A percentile compares a stretch with the other conserved stretches of the same genome.
phyloP scores from a whole-genome alignment of 805 yeast species.

The Saccharomycopsis synnaedendra region DNA sequence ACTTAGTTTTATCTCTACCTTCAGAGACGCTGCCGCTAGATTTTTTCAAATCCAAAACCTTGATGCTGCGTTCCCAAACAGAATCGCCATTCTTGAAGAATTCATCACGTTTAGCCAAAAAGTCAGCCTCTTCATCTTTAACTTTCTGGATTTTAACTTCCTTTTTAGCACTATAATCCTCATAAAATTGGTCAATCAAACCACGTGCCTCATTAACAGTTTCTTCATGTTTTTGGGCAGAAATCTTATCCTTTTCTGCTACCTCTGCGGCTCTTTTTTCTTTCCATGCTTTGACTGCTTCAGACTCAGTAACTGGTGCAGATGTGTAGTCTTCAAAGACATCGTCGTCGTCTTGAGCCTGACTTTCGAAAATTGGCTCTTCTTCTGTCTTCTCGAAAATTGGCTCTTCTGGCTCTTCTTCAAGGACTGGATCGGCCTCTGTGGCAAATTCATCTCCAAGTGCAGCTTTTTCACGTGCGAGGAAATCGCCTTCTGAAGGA shows the following conservation, averaged over 20 bases:
- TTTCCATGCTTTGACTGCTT: conserved; percentile 12
- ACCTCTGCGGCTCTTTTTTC: conserved; percentile 13
- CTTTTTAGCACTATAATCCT: conserved; percentile 14
- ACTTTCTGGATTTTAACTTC: conserved; percentile 12
- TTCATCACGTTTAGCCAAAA: conserved; percentile 14
- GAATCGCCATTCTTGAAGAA: conserved; percentile 14
- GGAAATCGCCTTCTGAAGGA: conserved; percentile 10
- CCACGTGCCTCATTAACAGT: conserved; percentile 10
- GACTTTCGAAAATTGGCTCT: not conserved
- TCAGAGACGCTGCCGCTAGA: conserved; percentile 29
- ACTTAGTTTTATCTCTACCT: conserved; percentile 56
- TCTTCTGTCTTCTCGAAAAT: not conserved
- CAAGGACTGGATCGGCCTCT: conserved; percentile 6
- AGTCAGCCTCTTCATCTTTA: conserved; percentile 13
- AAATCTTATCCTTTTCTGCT: conserved; percentile 14
- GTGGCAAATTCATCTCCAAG: conserved; percentile 16
- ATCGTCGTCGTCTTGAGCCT: not conserved
- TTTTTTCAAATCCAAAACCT: conserved; percentile 15
- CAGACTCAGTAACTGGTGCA: not conserved
- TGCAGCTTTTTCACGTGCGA: conserved; percentile 15
- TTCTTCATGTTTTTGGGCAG: conserved; percentile 11
- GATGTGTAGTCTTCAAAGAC: not conserved
- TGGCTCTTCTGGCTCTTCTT: not conserved
- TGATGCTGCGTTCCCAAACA: conserved; percentile 16
- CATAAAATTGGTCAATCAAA: conserved; percentile 16